A percentile compares a stretch with the other conserved stretches of the same genome.
Conservation (phyloP, 2,329 filamentous ascomycete genomes). For the Exophiala mesophila region DNA sequence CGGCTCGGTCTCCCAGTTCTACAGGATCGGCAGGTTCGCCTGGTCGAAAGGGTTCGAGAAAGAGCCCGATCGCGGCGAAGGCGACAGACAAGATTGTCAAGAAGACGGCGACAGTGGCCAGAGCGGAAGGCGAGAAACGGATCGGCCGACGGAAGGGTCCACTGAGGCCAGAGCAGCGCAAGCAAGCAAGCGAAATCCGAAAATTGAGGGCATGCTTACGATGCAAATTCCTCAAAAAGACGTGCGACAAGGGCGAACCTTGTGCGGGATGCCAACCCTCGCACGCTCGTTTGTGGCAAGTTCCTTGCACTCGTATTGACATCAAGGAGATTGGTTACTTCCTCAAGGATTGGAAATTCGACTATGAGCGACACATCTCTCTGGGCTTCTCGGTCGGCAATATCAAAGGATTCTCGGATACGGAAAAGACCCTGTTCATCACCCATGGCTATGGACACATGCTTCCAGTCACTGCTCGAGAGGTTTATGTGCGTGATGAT, state of each 20-base stretch:
- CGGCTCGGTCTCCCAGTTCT: conserved; percentile 56
- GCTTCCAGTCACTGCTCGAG: conserved; percentile 85
- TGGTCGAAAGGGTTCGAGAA: conserved; percentile 62
- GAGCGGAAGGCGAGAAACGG: conserved; percentile 88
- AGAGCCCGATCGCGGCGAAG: conserved; percentile 74
- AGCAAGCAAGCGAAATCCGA: conserved; percentile 93
- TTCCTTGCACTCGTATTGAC: conserved; percentile 94
- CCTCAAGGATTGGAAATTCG: conserved; percentile 98
- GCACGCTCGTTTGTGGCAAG: conserved; percentile 92
- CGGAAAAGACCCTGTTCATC: conserved; percentile 72
- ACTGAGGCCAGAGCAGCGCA: conserved; percentile 85
- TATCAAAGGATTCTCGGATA: conserved; percentile 74
- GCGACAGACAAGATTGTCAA: conserved; percentile 78
- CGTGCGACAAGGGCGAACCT: conserved; percentile 94
- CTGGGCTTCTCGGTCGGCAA: conserved; percentile 88
- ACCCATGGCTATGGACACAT: conserved; percentile 94
- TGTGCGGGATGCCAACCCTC: conserved; percentile 94
- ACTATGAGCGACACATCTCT: conserved; percentile 85
- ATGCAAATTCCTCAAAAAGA: conserved; percentile 99
- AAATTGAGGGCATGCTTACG: conserved; percentile 89
- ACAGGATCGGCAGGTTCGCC: conserved; percentile 58
- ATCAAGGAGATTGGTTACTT: conserved; percentile 99
- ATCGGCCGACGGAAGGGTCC: conserved; percentile 86
- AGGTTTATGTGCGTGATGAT: conserved; percentile 87
- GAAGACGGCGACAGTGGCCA: conserved; percentile 65